These are phyloP conservation scores for Lasiosphaeria miniovina DNA, from an alignment of 495 filamentous ascomycete species.

Conservation along the genomic window DNA sequence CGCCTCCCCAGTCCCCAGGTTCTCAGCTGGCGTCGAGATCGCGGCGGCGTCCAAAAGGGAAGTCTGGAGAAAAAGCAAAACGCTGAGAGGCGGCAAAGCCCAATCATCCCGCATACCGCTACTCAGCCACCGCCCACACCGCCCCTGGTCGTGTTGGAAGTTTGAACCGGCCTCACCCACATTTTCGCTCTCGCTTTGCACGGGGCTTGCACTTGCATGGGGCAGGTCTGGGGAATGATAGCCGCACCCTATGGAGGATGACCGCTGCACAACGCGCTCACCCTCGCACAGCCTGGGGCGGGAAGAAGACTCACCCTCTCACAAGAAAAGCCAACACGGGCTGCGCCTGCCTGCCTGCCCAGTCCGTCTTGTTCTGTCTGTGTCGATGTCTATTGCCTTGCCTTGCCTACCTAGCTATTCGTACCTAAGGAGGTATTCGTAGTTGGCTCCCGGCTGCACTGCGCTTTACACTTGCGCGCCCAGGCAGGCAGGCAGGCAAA, in stretches of 20 bases:
- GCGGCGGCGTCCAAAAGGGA: background rate
- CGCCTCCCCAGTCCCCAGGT: background rate
- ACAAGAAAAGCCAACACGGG: slow-evolving; percentile 10
- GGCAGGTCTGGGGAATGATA: slow-evolving; percentile 14
- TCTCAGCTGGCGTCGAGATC: background rate
- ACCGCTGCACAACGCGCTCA: slow-evolving; percentile 4
- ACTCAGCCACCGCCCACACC: slow-evolving; percentile 35
- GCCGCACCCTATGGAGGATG: slow-evolving; percentile 18
- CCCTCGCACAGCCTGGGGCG: slow-evolving; percentile 13
- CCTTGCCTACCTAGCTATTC: background rate
- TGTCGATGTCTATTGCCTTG: background rate
- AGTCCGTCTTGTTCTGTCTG: background rate
- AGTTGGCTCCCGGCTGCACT: too few relatives aligned
- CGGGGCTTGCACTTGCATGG: background rate
- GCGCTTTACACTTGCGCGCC: too few relatives aligned
- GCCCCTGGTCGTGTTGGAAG: slow-evolving; percentile 24
- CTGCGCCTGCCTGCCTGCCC: slow-evolving; percentile 4
- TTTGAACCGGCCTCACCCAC: slow-evolving; percentile 18
- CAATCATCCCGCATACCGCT: slow-evolving; percentile 20
- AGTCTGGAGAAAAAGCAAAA: slow-evolving; percentile 8
- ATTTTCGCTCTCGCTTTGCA: slow-evolving; percentile 13
- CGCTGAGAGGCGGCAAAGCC: slow-evolving; percentile 15
- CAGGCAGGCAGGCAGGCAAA: too few relatives aligned
- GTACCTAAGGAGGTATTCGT: background rate
- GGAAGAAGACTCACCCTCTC: slow-evolving; percentile 10